Percentiles rank a stretch among this genome's conserved stretches.
phyloP scores from a whole-genome alignment of 139 green algal species.

The Tetratostichococcus sp. region DNA sequence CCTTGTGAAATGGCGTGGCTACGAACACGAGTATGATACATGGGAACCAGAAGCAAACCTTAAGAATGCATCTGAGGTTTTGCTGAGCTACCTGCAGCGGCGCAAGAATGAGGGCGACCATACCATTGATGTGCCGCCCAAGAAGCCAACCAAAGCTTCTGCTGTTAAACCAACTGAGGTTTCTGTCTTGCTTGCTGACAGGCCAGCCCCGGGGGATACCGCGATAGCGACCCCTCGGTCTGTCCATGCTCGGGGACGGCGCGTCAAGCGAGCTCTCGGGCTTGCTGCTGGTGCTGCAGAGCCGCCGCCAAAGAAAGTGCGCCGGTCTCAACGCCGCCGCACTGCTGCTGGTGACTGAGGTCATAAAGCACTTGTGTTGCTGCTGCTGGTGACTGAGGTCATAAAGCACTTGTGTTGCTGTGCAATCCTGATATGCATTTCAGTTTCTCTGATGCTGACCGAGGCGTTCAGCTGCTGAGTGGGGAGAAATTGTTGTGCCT shows the following conservation, averaged over 20 bases:
- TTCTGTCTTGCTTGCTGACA: no score
- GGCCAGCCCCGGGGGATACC: no score
- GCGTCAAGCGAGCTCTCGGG: no score
- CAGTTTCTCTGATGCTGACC: neutral
- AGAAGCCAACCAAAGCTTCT: neutral
- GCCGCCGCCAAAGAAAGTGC: neutral
- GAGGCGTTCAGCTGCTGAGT: neutral
- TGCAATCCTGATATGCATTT: no score
- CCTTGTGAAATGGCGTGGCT: conserved; percentile 5
- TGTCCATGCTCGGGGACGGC: no score
- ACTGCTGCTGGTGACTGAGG: neutral
- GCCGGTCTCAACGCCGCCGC: neutral
- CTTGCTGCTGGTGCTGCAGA: neutral
- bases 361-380: no score
- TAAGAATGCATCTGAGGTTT: neutral
- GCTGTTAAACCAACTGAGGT: no score
- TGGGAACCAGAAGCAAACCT: neutral
- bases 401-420: no score
- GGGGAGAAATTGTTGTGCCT: neutral
- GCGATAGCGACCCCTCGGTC: no score
- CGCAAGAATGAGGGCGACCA: neutral
- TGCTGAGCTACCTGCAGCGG: neutral
- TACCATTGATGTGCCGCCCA: neutral
- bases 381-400: no score
- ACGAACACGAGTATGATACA: neutral